Evolutionary conservation across 225 moss, liverwort and hornwort genomes (phyloP), one percentile per base, ranked within the genome.

Genomic region (Marchantia polymorpha): DNA sequence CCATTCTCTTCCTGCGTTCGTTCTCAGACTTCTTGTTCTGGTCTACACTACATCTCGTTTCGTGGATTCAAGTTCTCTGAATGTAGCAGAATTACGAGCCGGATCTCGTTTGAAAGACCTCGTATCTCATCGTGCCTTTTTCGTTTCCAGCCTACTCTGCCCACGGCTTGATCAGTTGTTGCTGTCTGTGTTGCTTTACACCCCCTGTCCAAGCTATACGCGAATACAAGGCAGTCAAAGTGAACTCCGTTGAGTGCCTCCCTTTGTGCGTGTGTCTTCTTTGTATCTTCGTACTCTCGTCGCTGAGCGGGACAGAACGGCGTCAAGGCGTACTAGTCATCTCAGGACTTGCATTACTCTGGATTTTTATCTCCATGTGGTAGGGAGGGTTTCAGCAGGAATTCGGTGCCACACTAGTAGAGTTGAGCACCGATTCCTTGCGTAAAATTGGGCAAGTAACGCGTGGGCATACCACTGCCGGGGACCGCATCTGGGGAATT

Each of bases 291-390:
- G 53, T 83, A 3, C 73, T 74, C 12, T 79, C 77, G 1, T 67
- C 29, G 23, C 69, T 83, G 26, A 79, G 65, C 26, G 66, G 83
- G 64, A 30, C 50, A 14, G 78, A 83, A 31, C 74, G 78, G 66
- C 67, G 74, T n/a, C 79, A 78, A 60, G 83, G 78, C 8, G 26
- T 76, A 3, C 73, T 73, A 20, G 20, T 78, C 49, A 73, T 55
- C 20, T 53, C 29, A 52, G 60, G 78, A 12, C 6, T 59, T 20
- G 78, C 74, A 12, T 7, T 59, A 20, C 52, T 79, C 49, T 79
- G 78, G 83, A 79, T 55, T 25, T 17, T 72, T 0, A 47, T 66
- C 67, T 83, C 79, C 78, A 78, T 83, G 61, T 78, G 77, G 82
- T 78, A 71, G 71, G 73, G 15, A 73, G 15, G 69, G 30, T 30